phyloP scores from a whole-genome alignment of 2,329 filamentous ascomycete species.

The Orbilia javanica region DNA sequence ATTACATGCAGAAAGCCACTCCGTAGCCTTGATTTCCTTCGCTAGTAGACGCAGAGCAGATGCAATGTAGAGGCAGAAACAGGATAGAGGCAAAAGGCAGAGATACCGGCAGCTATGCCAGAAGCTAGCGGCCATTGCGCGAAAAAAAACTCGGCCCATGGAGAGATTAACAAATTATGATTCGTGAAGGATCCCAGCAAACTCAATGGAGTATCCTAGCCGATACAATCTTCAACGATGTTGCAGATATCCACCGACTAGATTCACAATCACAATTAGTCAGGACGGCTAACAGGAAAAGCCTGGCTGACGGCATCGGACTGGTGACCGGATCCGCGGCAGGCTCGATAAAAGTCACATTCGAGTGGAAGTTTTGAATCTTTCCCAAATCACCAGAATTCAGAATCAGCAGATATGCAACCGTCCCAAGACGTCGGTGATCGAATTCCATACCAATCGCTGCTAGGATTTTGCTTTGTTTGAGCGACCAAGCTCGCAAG shows the following conservation, averaged over 20 bases:
- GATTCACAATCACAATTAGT: conserved; percentile 30
- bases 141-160: conserved; percentile 45
- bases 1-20: conserved; percentile 22
- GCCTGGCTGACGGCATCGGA: conserved; percentile 3
- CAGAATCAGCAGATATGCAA: conserved; percentile 51
- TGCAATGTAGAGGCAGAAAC: not conserved
- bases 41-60: not conserved
- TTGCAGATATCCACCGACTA: conserved; percentile 26
- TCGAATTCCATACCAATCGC: conserved; percentile 57
- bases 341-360: conserved; percentile 26
- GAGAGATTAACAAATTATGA: conserved; percentile 30
- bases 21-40: not conserved
- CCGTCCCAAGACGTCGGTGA: conserved; percentile 50
- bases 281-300: not conserved
- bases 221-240: conserved; percentile 24
- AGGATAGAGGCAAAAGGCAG: too few relatives aligned
- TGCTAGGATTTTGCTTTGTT: conserved; percentile 31
- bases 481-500: conserved; percentile 9
- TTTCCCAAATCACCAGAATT: conserved; percentile 31
- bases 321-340: conserved; percentile 23
- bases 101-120: too few relatives aligned
- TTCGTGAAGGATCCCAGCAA: conserved; percentile 44
- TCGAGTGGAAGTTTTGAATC: conserved; percentile 15
- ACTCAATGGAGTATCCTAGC: conserved; percentile 51
- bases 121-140: conserved; percentile 31